These are phyloP conservation scores for Tylopilus intermedius DNA, from an alignment of 768 basidiomycete species.

Conservation along the genomic window DNA sequence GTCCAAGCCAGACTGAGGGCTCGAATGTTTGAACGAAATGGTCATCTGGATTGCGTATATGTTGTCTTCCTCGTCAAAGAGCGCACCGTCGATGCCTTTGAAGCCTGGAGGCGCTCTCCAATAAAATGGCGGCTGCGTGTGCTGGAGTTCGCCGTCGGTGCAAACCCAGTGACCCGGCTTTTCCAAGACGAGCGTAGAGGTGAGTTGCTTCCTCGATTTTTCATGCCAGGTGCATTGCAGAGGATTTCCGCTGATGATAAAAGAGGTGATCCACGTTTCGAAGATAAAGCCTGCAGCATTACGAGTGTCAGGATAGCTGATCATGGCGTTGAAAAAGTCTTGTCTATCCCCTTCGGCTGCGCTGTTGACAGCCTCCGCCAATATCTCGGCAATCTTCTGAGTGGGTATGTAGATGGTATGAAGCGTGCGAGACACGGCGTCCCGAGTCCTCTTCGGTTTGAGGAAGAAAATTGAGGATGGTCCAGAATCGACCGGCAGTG, in stretches of 20 bases:
- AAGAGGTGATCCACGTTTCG: constrained; percentile 2
- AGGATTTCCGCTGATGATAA: not conserved
- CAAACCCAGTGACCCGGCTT: not conserved
- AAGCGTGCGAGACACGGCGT: not conserved
- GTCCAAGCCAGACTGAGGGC: constrained; percentile 1
- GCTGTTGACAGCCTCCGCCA: not conserved
- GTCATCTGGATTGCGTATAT: constrained; percentile 4
- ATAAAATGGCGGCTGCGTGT: not conserved
- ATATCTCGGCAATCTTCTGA: not conserved
- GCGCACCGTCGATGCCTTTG: not conserved
- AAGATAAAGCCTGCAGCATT: constrained; percentile 1
- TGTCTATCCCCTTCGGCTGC: constrained; percentile 1
- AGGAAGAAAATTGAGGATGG: constrained; percentile 3
- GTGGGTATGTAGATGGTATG: constrained; percentile 1
- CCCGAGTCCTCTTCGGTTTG: not conserved
- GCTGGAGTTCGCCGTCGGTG: not conserved
- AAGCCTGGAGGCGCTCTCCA: constrained; percentile 1
- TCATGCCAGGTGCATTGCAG: constrained; percentile 1
- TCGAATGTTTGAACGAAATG: not conserved
- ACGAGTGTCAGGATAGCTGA: not conserved
- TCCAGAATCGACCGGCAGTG: not conserved
- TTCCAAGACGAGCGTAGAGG: not conserved
- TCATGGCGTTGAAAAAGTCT: constrained; percentile 2
- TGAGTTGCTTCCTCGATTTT: not conserved
- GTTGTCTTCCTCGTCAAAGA: not conserved